Percentiles rank a stretch among this genome's conserved stretches.
Evolutionary conservation across 2,329 filamentous ascomycete species (phyloP).

Genomic region (Sclerotinia spermophila): DNA sequence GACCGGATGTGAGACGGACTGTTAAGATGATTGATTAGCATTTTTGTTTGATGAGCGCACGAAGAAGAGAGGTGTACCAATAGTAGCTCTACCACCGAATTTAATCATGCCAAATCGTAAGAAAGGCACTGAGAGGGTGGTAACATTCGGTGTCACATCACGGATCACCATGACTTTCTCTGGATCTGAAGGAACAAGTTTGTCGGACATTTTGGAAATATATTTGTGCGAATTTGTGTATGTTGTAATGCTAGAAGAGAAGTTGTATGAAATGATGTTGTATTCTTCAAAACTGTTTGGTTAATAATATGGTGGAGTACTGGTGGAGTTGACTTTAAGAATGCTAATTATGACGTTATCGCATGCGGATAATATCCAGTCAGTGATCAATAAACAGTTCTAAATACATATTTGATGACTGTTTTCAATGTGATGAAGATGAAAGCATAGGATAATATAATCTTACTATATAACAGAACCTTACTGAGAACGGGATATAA

Average conservation of each 20-base stretch:
- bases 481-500: neutral
- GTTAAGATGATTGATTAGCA: slow-evolving; percentile 16
- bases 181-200: slow-evolving; percentile 67
- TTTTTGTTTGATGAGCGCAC: neutral
- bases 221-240: neutral
- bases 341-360: slow-evolving; percentile 8
- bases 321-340: neutral
- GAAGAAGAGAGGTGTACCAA: slow-evolving; percentile 54
- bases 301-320: slow-evolving; percentile 4
- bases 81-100: slow-evolving; percentile 81
- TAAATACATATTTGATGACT: neutral
- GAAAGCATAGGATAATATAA: neutral
- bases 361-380: neutral
- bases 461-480: too few relatives aligned
- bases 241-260: neutral
- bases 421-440: neutral
- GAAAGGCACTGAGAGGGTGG: slow-evolving; percentile 81
- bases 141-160: slow-evolving; percentile 73
- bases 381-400: neutral
- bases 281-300: neutral
- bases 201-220: slow-evolving; percentile 50
- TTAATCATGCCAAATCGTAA: slow-evolving; percentile 73
- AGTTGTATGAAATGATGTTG: neutral
- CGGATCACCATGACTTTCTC: slow-evolving; percentile 87
- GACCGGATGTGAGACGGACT: slow-evolving; percentile 76